Conservation (phyloP, 495 filamentous ascomycete genomes). For the Aspergillus taichungensis region DNA sequence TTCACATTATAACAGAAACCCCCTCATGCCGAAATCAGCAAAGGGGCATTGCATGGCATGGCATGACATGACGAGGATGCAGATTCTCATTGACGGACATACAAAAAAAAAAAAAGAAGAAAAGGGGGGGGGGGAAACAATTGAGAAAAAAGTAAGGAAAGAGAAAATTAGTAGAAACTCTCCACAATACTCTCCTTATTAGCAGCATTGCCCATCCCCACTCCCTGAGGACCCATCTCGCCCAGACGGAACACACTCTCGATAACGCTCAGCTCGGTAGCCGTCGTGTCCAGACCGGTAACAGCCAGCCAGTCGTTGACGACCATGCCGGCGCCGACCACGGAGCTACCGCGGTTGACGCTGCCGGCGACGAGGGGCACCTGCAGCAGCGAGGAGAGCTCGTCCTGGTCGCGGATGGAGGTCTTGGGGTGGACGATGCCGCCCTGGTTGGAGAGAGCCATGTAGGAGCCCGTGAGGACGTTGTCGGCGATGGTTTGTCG, state of each 20-base stretch:
- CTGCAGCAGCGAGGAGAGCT: slow-evolving; percentile 86
- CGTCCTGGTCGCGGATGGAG: slow-evolving; percentile 92
- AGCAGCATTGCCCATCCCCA: slow-evolving; percentile 55
- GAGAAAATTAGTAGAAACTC: slow-evolving; percentile 74
- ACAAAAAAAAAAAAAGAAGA: neutral
- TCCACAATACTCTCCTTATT: slow-evolving; percentile 98
- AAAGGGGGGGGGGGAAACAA: slow-evolving; percentile 1
- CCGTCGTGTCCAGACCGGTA: slow-evolving; percentile 92
- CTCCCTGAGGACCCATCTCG: slow-evolving; percentile 48
- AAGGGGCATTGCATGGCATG: no score
- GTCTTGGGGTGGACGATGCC: slow-evolving; percentile 97
- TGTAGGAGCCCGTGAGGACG: slow-evolving; percentile 91
- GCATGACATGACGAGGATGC: neutral
- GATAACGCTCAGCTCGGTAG: slow-evolving; percentile 90
- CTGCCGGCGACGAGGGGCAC: slow-evolving; percentile 91
- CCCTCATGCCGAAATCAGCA: no score
- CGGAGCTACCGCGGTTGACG: slow-evolving; percentile 83
- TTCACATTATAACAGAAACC: no score
- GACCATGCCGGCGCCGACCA: slow-evolving; percentile 97
- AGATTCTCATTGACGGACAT: neutral
- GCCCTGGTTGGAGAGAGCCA: slow-evolving; percentile 91
- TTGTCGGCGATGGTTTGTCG: slow-evolving; percentile 96
- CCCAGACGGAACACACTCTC: slow-evolving; percentile 92
- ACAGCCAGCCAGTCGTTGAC: slow-evolving; percentile 99
- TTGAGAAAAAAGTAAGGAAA: no score